A percentile compares a stretch with the other conserved stretches of the same genome.
phyloP scores from a whole-genome alignment of 2,329 filamentous ascomycete genomes.

The Calcarisporium arbuscula region DNA sequence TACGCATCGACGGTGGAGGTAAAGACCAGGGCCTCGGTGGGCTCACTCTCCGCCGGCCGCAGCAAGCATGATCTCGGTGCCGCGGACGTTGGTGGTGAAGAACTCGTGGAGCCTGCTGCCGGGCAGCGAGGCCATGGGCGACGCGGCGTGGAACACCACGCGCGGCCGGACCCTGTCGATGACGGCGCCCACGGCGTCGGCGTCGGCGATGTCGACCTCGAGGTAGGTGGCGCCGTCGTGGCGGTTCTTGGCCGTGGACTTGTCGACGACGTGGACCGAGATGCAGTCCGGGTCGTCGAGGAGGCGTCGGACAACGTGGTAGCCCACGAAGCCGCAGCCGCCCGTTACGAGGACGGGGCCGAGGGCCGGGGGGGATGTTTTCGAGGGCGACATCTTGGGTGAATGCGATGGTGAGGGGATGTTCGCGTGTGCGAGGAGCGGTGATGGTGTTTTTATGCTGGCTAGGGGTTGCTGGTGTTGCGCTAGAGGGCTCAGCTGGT shows the following conservation, averaged over 20 bases:
- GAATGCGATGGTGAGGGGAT: too few relatives aligned
- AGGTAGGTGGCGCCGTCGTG: constrained; percentile 18
- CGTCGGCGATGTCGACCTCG: constrained; percentile 19
- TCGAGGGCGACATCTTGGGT: too few relatives aligned
- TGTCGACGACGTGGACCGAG: constrained; percentile 22
- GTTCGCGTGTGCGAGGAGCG: too few relatives aligned
- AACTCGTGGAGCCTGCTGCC: constrained; percentile 12
- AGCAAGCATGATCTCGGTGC: constrained; percentile 21
- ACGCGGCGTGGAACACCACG: constrained; percentile 26
- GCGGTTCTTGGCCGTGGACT: constrained; percentile 16
- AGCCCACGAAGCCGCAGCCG: constrained; percentile 27
- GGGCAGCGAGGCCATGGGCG: constrained; percentile 19
- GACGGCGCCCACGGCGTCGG: constrained; percentile 4
- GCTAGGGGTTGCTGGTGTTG: too few relatives aligned
- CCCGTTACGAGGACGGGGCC: constrained; percentile 20
- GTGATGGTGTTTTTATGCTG: too few relatives aligned
- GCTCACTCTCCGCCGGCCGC: constrained; percentile 12
- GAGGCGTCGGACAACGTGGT: constrained; percentile 22
- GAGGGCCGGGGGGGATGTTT: too few relatives aligned
- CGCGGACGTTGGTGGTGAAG: constrained; percentile 22
- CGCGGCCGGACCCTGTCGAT: constrained; percentile 17
- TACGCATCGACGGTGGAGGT: constrained; percentile 24
- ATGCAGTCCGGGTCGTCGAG: constrained; percentile 14
- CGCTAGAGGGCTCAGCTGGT: too few relatives aligned
- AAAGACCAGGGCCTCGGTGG: constrained; percentile 23